These are phyloP conservation scores for Trichocladium uniseriatum DNA, from an alignment of 495 filamentous ascomycete species.

Conservation along the genomic window DNA sequence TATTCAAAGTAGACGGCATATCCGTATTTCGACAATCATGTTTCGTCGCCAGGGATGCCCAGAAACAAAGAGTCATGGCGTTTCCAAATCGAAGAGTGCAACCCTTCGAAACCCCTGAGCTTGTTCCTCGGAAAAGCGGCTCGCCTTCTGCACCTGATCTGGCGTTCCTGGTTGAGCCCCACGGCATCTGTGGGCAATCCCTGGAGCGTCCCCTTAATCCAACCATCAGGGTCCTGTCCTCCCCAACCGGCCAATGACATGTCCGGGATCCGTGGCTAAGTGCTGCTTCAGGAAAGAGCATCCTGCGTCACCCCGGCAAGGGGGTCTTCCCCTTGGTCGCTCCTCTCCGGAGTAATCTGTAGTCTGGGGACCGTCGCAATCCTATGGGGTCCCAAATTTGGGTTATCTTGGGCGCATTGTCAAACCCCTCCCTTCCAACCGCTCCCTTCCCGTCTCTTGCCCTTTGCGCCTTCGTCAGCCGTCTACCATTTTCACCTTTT, in stretches of 20 bases:
- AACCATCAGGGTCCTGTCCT: constrained; percentile 11
- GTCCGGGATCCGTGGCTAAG: constrained; percentile 3
- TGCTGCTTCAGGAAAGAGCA: constrained; percentile 22
- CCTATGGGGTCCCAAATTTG: constrained; percentile 7
- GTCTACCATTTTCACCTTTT: not conserved
- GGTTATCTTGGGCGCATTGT: constrained; percentile 18
- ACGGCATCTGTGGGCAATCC: constrained; percentile 9
- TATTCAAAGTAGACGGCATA: too few relatives aligned
- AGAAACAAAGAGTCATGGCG: not conserved
- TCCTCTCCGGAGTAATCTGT: constrained; percentile 7
- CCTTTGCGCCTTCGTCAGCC: constrained; percentile 9
- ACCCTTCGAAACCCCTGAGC: not conserved
- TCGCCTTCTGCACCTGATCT: not conserved
- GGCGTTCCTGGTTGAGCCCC: constrained; percentile 10
- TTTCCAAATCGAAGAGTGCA: not conserved
- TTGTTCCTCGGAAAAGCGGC: constrained; percentile 4
- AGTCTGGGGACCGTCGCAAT: too few relatives aligned
- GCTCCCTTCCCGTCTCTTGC: constrained; percentile 6
- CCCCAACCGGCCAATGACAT: constrained; percentile 15
- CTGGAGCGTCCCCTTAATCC: constrained; percentile 23
- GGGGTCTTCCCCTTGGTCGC: constrained; percentile 12
- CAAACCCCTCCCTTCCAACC: constrained; percentile 13
- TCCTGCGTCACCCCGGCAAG: constrained; percentile 6
- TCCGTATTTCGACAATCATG: not conserved
- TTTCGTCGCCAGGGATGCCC: not conserved